phyloP scores from a whole-genome alignment of 2,329 filamentous ascomycete genomes.

The Coleophoma crateriformis region DNA sequence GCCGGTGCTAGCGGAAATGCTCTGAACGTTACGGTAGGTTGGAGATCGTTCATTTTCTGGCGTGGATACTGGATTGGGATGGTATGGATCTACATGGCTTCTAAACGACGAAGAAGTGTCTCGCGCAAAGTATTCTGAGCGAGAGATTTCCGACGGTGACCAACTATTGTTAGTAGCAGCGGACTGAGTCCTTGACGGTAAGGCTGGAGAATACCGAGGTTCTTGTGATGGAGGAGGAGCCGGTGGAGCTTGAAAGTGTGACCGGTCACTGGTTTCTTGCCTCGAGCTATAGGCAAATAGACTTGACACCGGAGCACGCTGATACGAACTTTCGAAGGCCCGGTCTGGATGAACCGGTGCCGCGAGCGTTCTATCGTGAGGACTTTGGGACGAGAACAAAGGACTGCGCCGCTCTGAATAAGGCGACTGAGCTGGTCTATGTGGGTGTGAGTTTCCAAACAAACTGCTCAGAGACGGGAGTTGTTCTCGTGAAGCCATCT shows the following conservation, averaged over 20 bases:
- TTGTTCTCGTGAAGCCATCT: slow-evolving; percentile 20
- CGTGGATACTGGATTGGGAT: slow-evolving; percentile 7
- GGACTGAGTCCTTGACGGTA: slow-evolving; percentile 11
- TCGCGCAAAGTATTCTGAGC: slow-evolving; percentile 19
- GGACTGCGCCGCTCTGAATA: slow-evolving; percentile 25
- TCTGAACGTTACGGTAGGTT: slow-evolving; percentile 15
- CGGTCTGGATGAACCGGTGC: slow-evolving; percentile 20
- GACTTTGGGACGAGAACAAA: slow-evolving; percentile 19
- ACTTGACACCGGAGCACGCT: slow-evolving; percentile 12
- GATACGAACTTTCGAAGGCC: slow-evolving; percentile 19
- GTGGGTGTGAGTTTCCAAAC: slow-evolving; percentile 17
- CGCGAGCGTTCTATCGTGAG: slow-evolving; percentile 18
- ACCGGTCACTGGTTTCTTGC: slow-evolving; percentile 17
- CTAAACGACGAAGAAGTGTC: slow-evolving; percentile 25
- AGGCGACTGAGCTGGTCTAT: slow-evolving; percentile 17
- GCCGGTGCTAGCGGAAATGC: slow-evolving; percentile 11
- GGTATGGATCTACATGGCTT: slow-evolving; percentile 14
- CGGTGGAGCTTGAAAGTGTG: slow-evolving; percentile 13
- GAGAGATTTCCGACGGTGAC: slow-evolving; percentile 21
- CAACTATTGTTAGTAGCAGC: slow-evolving; percentile 16
- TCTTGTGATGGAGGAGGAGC: slow-evolving; percentile 16
- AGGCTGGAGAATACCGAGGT: slow-evolving; percentile 9
- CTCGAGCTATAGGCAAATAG: slow-evolving; percentile 16
- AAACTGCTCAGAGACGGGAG: slow-evolving; percentile 27
- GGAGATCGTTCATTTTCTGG: slow-evolving; percentile 16